Evolutionary conservation across 371 early-diverging fungal species (phyloP).

Genomic region (Lichtheimia corymbifera): DNA sequence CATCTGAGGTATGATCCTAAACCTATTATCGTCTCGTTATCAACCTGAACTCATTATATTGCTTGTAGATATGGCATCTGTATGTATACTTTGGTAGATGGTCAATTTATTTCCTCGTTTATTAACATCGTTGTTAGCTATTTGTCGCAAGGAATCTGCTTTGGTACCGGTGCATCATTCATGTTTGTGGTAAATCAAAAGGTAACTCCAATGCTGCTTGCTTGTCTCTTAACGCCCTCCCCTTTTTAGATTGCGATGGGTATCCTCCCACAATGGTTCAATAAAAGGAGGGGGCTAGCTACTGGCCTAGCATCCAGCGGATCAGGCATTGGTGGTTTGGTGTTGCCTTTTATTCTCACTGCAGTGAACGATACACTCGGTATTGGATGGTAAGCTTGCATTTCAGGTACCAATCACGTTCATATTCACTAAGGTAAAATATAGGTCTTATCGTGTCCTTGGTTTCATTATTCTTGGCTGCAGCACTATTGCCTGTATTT

Average conservation of each 20-base stretch:
- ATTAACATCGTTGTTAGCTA: constrained; percentile 61
- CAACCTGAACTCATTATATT: too few relatives aligned
- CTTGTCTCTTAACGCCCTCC: not conserved
- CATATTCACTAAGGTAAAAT: not conserved
- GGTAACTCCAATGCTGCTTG: constrained; percentile 1
- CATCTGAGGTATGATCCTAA: constrained; percentile 18
- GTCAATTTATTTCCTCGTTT: not conserved
- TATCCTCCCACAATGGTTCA: constrained; percentile 79
- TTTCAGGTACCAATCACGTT: not conserved
- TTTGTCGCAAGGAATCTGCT: constrained; percentile 70
- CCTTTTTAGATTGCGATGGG: constrained; percentile 28
- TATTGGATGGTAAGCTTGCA: constrained; percentile 42
- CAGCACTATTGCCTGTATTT: constrained; percentile 30
- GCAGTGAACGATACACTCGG: constrained; percentile 58
- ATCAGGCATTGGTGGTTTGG: constrained; percentile 78
- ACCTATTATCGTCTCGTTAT: not conserved
- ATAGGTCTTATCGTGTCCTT: constrained; percentile 51
- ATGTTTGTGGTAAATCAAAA: constrained; percentile 19
- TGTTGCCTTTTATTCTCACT: constrained; percentile 68
- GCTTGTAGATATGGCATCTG: not conserved
- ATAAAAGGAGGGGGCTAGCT: constrained; percentile 67
- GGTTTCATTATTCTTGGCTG: constrained; percentile 53
- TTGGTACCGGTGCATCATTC: constrained; percentile 66
- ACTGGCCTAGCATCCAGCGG: constrained; percentile 79
- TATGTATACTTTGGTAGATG: not conserved